phyloP scores from a whole-genome alignment of 345 rosid species.

The Litchi chinensis region DNA sequence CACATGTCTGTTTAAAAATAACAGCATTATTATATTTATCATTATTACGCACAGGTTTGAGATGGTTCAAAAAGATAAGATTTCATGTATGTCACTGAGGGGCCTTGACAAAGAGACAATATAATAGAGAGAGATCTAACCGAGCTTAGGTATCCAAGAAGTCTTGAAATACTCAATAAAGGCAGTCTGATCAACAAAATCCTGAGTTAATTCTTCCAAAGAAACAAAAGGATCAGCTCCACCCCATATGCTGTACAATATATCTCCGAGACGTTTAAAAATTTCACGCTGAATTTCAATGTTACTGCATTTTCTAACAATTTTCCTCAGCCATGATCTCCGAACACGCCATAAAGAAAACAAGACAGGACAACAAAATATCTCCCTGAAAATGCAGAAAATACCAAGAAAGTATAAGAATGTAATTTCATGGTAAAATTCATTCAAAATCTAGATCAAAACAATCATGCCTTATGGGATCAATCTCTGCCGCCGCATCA shows the following conservation, averaged over 20 bases:
- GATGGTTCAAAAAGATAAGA: background rate
- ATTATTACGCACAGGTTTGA: conserved; percentile 5
- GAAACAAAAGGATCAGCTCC: conserved; percentile 53
- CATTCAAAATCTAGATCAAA: conserved; percentile 18
- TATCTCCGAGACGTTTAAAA: conserved; percentile 74
- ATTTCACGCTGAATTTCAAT: conserved; percentile 73
- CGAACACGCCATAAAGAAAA: conserved; percentile 93
- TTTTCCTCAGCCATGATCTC: conserved; percentile 90
- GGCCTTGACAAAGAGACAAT: background rate
- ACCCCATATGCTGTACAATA: conserved; percentile 70
- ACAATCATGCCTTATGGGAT: conserved; percentile 68
- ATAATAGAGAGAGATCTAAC: conserved; percentile 46
- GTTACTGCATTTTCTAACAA: conserved; percentile 70
- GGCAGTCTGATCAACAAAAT: conserved; percentile 79
- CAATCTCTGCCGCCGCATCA: conserved; percentile 85
- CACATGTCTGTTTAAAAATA: conserved; percentile 70
- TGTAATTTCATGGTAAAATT: background rate
- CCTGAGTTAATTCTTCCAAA: conserved; percentile 63
- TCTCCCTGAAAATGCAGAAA: conserved; percentile 56
- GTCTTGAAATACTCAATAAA: conserved; percentile 80
- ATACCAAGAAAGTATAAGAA: conserved; percentile 23
- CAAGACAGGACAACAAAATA: conserved; percentile 74
- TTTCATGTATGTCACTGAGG: background rate
- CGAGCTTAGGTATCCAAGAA: conserved; percentile 91
- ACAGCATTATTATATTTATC: background rate